Base-by-base conservation (phyloP, 2,329 filamentous ascomycete genomes). In the Rutstroemia sp. region DNA sequence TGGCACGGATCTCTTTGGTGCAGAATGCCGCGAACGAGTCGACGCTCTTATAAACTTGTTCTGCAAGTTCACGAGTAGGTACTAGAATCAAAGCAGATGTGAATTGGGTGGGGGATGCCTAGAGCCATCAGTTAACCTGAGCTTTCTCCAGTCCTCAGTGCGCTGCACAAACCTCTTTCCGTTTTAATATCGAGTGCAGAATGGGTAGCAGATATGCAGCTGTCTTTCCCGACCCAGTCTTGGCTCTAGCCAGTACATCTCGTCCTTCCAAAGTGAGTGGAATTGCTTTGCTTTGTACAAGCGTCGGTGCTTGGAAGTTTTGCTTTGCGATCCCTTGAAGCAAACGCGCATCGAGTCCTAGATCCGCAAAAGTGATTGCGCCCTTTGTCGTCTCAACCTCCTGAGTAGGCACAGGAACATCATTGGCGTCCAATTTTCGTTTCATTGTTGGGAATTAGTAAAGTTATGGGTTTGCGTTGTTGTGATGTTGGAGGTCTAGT, bases 221-320 rank as follows among this genome's bases (percentile, higher is more conserved):
- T 10, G 94, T 99, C 78, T 99, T 99, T 64, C 94, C 94, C 4
- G 92, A 96, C 12, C 94, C 94, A 5, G 94, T 97, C 72, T 92
- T 95, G 39, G 92, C 90, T 68, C 92, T 91, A 54, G 91, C 92
- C 40, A 97, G 77, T 48, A 99, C 84, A 77, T 97, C 91, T 67
- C 89, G 86, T 12, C 94, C 92, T 61, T 91, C 84, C 17, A 97
- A 77, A 21, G 89, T 90, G 39, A 96, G 74, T 1, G 94, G 94
- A 60, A 99, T 95, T 1, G 89, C 89, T 71, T 87, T 86, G 44
- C 83, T 81, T 73, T 99, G 94, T 1, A 97, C 88, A 12, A 86
- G 80, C n/a, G 94, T 97, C 14, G 94, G 94, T 57, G 84, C 84
- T 60, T 86, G 79, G 75, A 92, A 97, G 71, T 87, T 86, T 72